Evolutionary conservation across 306 rosid genomes (phyloP).

Genomic region (Bauhinia variegata): DNA sequence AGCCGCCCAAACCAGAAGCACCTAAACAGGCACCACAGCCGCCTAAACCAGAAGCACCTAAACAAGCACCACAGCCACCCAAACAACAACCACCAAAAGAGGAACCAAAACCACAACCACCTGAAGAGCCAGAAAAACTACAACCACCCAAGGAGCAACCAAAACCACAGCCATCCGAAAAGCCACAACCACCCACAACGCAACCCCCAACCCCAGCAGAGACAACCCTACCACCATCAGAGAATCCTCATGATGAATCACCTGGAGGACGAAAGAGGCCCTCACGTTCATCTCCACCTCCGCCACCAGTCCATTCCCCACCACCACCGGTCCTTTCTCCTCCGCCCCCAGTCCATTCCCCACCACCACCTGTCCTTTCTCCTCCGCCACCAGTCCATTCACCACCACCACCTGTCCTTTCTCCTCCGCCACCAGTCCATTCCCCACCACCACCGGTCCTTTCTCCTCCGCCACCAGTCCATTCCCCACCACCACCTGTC

Average conservation of each 20-base stretch:
- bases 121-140: neutral
- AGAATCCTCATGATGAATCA: neutral
- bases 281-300: neutral
- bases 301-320: neutral
- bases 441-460: too few species aligned
- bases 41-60: neutral
- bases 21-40: neutral
- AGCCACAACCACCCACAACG: neutral
- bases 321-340: too few species aligned
- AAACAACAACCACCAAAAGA: too few species aligned
- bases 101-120: neutral
- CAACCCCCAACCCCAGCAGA: neutral
- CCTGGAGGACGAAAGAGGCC: neutral
- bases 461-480: too few species aligned
- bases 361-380: too few species aligned
- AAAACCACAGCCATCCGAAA: neutral
- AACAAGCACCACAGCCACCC: neutral
- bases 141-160: constrained; percentile 9
- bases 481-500: too few species aligned
- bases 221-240: neutral
- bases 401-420: too few species aligned
- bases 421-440: too few species aligned
- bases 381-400: neutral
- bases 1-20: neutral
- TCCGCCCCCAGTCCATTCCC: neutral